Evolutionary conservation across 768 basidiomycete species (phyloP).

Genomic region (Clavulina sp.): DNA sequence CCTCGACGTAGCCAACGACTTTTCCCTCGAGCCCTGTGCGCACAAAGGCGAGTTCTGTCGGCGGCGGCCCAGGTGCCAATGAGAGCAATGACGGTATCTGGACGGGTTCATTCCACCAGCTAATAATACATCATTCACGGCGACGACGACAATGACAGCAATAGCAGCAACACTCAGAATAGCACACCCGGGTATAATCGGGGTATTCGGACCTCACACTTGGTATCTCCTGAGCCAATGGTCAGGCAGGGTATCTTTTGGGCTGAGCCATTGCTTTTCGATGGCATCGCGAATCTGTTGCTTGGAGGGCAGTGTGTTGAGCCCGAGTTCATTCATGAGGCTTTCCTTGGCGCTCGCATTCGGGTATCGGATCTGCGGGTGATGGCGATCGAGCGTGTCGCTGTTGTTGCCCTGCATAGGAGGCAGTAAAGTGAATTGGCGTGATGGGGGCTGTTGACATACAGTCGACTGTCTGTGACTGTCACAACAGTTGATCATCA

Average conservation of each 20-base stretch:
- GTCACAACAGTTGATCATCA: no score
- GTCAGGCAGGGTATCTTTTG: constrained; percentile 42
- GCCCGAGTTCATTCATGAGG: constrained; percentile 38
- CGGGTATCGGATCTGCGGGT: background rate
- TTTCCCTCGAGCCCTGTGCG: constrained; percentile 65
- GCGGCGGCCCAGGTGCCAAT: constrained; percentile 50
- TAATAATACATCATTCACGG: constrained; percentile 17
- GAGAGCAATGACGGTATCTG: constrained; percentile 46
- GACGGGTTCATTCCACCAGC: constrained; percentile 53
- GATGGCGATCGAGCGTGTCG: background rate
- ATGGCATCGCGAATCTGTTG: constrained; percentile 49
- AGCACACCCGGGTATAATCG: constrained; percentile 13
- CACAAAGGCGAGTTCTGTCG: constrained; percentile 55
- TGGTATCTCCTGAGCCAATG: constrained; percentile 72
- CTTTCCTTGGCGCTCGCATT: no score
- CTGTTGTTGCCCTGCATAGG: no score
- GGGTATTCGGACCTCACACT: constrained; percentile 49
- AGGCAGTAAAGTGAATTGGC: no score
- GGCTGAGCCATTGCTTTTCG: constrained; percentile 57
- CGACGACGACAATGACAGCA: background rate
- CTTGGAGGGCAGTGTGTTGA: constrained; percentile 37
- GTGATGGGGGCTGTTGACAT: no score
- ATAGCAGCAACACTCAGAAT: background rate
- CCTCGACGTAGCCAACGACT: constrained; percentile 70
- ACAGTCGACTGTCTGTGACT: no score